These are phyloP conservation scores for Tieghemiomyces parasiticus DNA, from an alignment of 192 early-diverging fungal species.

Conservation along the genomic window DNA sequence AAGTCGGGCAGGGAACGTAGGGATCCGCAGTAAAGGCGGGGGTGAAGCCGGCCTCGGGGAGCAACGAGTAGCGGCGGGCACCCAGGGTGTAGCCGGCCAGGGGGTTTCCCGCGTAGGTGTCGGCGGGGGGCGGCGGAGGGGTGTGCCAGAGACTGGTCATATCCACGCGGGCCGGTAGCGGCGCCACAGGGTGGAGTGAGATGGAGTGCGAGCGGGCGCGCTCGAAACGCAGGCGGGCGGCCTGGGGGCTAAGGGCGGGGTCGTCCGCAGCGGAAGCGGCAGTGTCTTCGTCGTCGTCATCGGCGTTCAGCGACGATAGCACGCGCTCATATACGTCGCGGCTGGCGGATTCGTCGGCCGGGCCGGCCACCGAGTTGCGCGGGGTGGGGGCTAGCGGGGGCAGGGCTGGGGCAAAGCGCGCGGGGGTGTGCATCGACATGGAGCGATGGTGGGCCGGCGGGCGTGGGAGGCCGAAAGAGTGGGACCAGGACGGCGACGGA, in stretches of 20 bases:
- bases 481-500: neutral
- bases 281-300: neutral
- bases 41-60: neutral
- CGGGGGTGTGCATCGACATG: neutral
- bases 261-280: neutral
- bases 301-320: neutral
- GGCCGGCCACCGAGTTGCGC: neutral
- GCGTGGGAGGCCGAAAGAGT: too few species aligned
- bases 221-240: neutral
- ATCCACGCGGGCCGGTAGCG: neutral
- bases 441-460: constrained; percentile 1
- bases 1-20: neutral
- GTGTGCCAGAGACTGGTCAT: too few species aligned
- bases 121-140: neutral
- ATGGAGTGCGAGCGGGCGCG: constrained; percentile 8
- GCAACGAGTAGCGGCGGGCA: neutral
- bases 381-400: neutral
- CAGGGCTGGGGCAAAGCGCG: neutral
- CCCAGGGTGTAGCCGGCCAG: neutral
- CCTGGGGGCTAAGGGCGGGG: constrained; percentile 4
- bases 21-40: neutral
- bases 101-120: neutral
- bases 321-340: constrained; percentile 2
- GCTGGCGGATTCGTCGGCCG: constrained; percentile 1
- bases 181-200: neutral